Conservation (phyloP, 2,329 filamentous ascomycete species). For the Bretziella fagacearum region DNA sequence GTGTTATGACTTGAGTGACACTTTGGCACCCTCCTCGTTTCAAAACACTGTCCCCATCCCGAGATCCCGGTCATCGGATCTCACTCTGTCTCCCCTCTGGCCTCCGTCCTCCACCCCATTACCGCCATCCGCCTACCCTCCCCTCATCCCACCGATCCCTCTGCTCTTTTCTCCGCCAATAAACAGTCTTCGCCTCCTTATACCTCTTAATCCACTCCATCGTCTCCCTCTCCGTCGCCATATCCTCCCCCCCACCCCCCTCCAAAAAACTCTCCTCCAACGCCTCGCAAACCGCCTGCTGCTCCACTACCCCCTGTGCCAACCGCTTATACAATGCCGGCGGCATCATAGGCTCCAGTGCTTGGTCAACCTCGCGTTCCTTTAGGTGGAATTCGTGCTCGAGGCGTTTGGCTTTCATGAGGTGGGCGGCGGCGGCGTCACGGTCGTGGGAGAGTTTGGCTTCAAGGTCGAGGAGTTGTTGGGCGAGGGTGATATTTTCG, state of each 20-base stretch:
- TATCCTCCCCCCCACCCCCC: constrained; percentile 24
- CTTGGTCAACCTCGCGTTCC: constrained; percentile 48
- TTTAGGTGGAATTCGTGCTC: not conserved
- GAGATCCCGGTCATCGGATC: not conserved
- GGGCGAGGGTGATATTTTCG: constrained; percentile 55
- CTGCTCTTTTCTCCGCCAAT: constrained; percentile 67
- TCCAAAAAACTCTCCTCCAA: constrained; percentile 91
- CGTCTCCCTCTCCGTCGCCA: constrained; percentile 63
- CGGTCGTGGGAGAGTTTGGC: constrained; percentile 41
- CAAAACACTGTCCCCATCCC: not conserved
- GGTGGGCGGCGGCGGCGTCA: constrained; percentile 50
- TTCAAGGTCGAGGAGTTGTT: constrained; percentile 44
- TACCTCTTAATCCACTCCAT: constrained; percentile 71
- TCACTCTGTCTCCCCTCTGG: too few relatives aligned
- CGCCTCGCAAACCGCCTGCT: constrained; percentile 61
- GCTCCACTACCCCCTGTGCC: constrained; percentile 60
- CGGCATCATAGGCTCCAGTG: constrained; percentile 69
- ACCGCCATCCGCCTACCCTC: constrained; percentile 85
- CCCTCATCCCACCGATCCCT: constrained; percentile 95
- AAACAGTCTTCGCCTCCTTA: constrained; percentile 60
- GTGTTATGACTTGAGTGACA: not conserved
- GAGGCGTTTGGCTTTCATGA: not conserved
- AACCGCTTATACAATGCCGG: constrained; percentile 73
- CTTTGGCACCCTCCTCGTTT: not conserved
- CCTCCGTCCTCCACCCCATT: constrained; percentile 21